A percentile compares a stretch with the other conserved stretches of the same genome.
Evolutionary conservation across 2,329 filamentous ascomycete genomes (phyloP).

Genomic region (Colletotrichum lentis): DNA sequence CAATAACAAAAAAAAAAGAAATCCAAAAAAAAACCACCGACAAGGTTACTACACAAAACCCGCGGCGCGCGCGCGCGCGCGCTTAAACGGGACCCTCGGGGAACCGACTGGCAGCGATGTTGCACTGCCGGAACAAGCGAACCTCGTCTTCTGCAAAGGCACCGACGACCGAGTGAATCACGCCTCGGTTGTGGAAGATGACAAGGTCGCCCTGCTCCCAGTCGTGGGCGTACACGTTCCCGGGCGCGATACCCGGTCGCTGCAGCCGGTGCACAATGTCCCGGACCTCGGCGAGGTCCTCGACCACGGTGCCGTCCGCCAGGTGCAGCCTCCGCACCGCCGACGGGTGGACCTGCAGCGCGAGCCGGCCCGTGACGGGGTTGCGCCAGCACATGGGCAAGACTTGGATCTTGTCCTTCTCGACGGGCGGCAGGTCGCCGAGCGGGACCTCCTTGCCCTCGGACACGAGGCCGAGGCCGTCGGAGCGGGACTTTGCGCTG

Average conservation of each 20-base stretch:
- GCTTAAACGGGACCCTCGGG: constrained; percentile 57
- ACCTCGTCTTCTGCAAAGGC: constrained; percentile 78
- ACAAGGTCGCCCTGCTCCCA: constrained; percentile 81
- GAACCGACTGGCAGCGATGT: constrained; percentile 71
- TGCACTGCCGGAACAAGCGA: constrained; percentile 79
- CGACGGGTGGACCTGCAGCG: constrained; percentile 77
- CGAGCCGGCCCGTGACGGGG: constrained; percentile 72
- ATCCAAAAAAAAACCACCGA: too few species aligned
- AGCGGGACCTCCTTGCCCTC: constrained; percentile 69
- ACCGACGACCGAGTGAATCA: constrained; percentile 78
- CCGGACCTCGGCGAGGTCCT: constrained; percentile 71
- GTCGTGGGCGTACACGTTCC: constrained; percentile 75
- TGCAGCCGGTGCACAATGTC: constrained; percentile 75
- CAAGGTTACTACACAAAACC: constrained; percentile 13
- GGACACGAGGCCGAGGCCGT: constrained; percentile 75
- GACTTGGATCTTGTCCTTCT: constrained; percentile 72
- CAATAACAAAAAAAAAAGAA: too few species aligned
- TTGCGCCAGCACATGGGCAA: constrained; percentile 83
- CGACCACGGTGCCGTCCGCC: constrained; percentile 71
- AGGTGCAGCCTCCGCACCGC: constrained; percentile 75
- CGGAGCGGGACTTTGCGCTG: constrained; percentile 68
- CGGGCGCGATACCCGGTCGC: constrained; percentile 74
- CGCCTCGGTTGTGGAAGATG: constrained; percentile 79
- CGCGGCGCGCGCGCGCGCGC: constrained; percentile 1
- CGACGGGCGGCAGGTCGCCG: constrained; percentile 69